phyloP scores from a whole-genome alignment of 2,329 filamentous ascomycete species.

The Hypoxylon sp. region DNA sequence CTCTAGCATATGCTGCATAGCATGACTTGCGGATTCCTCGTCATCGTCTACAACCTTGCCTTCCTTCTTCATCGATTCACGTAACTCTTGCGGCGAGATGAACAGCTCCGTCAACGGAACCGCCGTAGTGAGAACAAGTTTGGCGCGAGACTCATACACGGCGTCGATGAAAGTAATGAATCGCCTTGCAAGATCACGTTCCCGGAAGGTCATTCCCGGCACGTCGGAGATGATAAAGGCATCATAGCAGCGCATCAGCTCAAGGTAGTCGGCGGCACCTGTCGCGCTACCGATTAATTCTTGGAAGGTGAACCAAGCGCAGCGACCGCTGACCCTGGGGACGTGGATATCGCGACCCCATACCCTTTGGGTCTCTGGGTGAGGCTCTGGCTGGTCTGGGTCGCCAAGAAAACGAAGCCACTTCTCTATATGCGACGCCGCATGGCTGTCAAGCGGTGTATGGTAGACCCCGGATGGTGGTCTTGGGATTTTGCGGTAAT shows the following conservation, averaged over 20 bases:
- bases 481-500: conserved; percentile 96
- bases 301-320: conserved; percentile 92
- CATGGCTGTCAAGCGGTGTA: conserved; percentile 84
- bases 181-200: conserved; percentile 88
- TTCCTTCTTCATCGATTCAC: conserved; percentile 69
- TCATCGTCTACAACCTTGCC: conserved; percentile 61
- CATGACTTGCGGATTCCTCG: conserved; percentile 68
- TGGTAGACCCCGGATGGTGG: conserved; percentile 96
- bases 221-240: conserved; percentile 93
- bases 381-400: conserved; percentile 80
- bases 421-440: conserved; percentile 85
- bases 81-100: conserved; percentile 79
- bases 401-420: conserved; percentile 98
- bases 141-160: conserved; percentile 93
- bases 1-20: conserved; percentile 87
- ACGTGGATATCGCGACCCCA: conserved; percentile 95
- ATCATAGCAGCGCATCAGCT: conserved; percentile 90
- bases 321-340: conserved; percentile 87
- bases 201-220: conserved; percentile 89
- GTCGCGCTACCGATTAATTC: conserved; percentile 91
- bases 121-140: conserved; percentile 91
- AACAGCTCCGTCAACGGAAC: conserved; percentile 90
- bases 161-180: conserved; percentile 99
- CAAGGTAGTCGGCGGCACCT: conserved; percentile 94
- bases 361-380: conserved; percentile 83